These are phyloP conservation scores for Alternaria sp. DNA, from an alignment of 2,329 filamentous ascomycete species.

Conservation along the genomic window DNA sequence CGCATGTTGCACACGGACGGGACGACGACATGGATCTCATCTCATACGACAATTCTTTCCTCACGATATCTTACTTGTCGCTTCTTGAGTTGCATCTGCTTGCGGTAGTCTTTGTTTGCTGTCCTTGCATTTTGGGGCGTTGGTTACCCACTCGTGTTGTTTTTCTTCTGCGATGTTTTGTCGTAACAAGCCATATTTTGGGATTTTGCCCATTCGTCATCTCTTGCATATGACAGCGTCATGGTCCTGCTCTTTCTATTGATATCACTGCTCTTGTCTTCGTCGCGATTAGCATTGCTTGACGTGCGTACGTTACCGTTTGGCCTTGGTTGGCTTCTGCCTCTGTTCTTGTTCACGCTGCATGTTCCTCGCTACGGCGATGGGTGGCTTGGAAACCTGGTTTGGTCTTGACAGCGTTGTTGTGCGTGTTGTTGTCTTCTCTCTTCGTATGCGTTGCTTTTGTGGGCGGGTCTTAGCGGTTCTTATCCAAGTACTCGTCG, in stretches of 20 bases:
- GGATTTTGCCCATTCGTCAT: background rate
- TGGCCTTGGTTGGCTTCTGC: background rate
- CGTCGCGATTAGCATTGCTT: background rate
- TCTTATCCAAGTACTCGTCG: background rate
- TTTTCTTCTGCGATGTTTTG: background rate
- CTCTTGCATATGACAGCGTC: background rate
- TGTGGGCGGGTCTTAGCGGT: background rate
- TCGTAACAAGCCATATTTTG: background rate
- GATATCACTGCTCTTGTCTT: background rate
- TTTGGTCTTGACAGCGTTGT: background rate
- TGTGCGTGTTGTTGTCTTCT: background rate
- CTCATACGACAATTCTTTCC: background rate
- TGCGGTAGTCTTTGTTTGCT: background rate
- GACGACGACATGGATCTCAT: background rate
- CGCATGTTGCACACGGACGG: slow-evolving; percentile 4
- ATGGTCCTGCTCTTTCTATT: background rate
- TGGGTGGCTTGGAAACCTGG: background rate
- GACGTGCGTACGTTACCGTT: background rate
- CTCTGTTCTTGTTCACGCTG: background rate
- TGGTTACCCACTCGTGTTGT: background rate
- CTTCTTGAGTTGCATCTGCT: background rate
- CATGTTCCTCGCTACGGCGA: background rate
- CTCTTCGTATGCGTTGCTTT: background rate
- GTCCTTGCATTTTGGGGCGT: slow-evolving; percentile 7
- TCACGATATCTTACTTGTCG: background rate